These are phyloP conservation scores for Penicillium sp. DNA, from an alignment of 2,329 filamentous ascomycete species.

Conservation along the genomic window DNA sequence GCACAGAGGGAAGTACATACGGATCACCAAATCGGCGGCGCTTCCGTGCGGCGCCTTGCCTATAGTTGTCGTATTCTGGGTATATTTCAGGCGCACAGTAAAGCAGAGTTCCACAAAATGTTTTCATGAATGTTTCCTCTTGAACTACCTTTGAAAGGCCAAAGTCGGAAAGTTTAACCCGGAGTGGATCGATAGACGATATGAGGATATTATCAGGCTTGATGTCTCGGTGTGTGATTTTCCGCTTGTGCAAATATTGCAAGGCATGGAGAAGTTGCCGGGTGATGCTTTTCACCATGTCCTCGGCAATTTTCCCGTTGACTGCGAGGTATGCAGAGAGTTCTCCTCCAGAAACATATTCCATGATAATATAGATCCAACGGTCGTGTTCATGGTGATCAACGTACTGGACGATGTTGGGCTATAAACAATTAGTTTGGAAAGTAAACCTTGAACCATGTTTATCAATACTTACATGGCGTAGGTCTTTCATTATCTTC, in stretches of 20 bases:
- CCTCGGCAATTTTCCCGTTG: conserved; percentile 62
- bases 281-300: conserved; percentile 66
- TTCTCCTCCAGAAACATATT: conserved; percentile 79
- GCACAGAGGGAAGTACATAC: conserved; percentile 27
- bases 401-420: conserved; percentile 86
- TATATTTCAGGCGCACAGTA: conserved; percentile 98
- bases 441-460: background rate
- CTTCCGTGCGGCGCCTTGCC: conserved; percentile 58
- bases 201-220: conserved; percentile 98
- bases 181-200: conserved; percentile 65
- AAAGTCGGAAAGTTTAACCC: conserved; percentile 93
- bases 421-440: conserved; percentile 42
- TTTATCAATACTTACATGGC: conserved; percentile 62
- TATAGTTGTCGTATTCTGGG: conserved; percentile 68
- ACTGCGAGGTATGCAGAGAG: conserved; percentile 68
- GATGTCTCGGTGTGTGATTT: conserved; percentile 96
- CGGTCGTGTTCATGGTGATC: conserved; percentile 78
- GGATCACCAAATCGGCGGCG: conserved; percentile 54
- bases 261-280: conserved; percentile 69
- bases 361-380: conserved; percentile 96
- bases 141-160: conserved; percentile 92
- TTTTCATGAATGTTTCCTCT: conserved; percentile 87
- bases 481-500: conserved; percentile 83
- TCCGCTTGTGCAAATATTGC: conserved; percentile 77
- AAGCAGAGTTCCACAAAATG: conserved; percentile 90